A percentile compares a stretch with the other conserved stretches of the same genome.
These are phyloP conservation scores for Mycena latifolia DNA, from an alignment of 768 basidiomycete genomes.

Conservation along the genomic window DNA sequence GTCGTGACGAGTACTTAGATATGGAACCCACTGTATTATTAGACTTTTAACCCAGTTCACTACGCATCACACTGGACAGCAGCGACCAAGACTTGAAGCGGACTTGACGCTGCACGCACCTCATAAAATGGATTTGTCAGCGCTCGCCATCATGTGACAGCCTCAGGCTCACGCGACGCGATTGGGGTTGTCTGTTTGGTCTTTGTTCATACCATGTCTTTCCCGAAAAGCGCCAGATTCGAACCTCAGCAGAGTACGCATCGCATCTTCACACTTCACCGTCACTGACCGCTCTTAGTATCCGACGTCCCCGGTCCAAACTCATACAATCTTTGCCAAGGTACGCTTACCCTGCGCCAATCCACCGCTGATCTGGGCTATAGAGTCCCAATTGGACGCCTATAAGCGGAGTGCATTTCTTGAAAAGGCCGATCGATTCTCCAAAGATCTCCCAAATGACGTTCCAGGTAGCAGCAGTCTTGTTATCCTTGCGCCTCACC, in stretches of 20 bases:
- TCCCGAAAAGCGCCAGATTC: slow-evolving; percentile 63
- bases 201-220: slow-evolving; percentile 40
- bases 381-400: slow-evolving; percentile 60
- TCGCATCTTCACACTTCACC: background rate
- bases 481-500: background rate
- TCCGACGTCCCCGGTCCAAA: slow-evolving; percentile 68
- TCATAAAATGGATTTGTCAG: background rate
- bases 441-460: slow-evolving; percentile 55
- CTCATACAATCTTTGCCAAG: slow-evolving; percentile 57
- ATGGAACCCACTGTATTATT: slow-evolving; percentile 31
- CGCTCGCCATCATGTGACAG: slow-evolving; percentile 8
- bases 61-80: too few species aligned
- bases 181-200: background rate
- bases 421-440: slow-evolving; percentile 67
- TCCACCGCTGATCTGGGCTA: background rate
- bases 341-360: slow-evolving; percentile 38
- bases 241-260: slow-evolving; percentile 52
- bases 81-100: too few species aligned
- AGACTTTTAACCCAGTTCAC: slow-evolving; percentile 21
- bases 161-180: slow-evolving; percentile 5
- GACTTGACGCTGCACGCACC: too few species aligned
- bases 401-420: slow-evolving; percentile 72
- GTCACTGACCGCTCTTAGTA: slow-evolving; percentile 40
- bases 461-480: slow-evolving; percentile 52
- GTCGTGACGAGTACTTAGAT: slow-evolving; percentile 12